Conservation (phyloP, 2,329 filamentous ascomycete species). For the Acrodontium crateriforme region DNA sequence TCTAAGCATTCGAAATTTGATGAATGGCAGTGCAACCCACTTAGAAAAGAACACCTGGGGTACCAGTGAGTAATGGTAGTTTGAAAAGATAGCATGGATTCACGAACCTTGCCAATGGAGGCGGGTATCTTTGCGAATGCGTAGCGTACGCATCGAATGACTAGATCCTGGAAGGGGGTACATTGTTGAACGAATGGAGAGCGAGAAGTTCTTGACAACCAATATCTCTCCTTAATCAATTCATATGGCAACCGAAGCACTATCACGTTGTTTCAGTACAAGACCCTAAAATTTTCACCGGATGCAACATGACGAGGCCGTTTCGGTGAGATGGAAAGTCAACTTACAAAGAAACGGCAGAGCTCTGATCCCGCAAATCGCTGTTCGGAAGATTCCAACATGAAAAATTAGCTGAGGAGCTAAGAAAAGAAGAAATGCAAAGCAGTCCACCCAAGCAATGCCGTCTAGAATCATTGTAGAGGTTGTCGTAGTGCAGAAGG, state of each 20-base stretch:
- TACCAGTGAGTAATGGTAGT: too few relatives aligned
- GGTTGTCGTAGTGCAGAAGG: too few relatives aligned
- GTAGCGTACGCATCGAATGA: slow-evolving; percentile 64
- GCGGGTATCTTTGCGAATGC: slow-evolving; percentile 60
- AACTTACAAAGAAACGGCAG: slow-evolving; percentile 56
- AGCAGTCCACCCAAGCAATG: slow-evolving; percentile 62
- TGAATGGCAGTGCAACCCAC: slow-evolving; percentile 56
- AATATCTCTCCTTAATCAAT: slow-evolving; percentile 45
- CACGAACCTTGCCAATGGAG: slow-evolving; percentile 52
- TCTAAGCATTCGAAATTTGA: slow-evolving; percentile 60
- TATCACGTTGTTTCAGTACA: slow-evolving; percentile 18
- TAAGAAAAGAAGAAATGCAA: slow-evolving; percentile 58
- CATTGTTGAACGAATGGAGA: slow-evolving; percentile 54
- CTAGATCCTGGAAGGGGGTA: slow-evolving; percentile 63
- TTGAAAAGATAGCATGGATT: too few relatives aligned
- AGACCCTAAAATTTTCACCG: neutral
- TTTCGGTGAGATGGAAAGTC: neutral
- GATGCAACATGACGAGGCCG: neutral
- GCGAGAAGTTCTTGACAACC: slow-evolving; percentile 31
- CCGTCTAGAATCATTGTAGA: slow-evolving; percentile 56
- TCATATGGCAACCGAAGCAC: slow-evolving; percentile 44
- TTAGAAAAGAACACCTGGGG: slow-evolving; percentile 79
- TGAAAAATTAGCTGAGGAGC: slow-evolving; percentile 57
- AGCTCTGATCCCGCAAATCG: slow-evolving; percentile 44
- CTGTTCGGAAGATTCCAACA: slow-evolving; percentile 47